phyloP scores from a whole-genome alignment of 768 basidiomycete species.

The Trametes elegans region DNA sequence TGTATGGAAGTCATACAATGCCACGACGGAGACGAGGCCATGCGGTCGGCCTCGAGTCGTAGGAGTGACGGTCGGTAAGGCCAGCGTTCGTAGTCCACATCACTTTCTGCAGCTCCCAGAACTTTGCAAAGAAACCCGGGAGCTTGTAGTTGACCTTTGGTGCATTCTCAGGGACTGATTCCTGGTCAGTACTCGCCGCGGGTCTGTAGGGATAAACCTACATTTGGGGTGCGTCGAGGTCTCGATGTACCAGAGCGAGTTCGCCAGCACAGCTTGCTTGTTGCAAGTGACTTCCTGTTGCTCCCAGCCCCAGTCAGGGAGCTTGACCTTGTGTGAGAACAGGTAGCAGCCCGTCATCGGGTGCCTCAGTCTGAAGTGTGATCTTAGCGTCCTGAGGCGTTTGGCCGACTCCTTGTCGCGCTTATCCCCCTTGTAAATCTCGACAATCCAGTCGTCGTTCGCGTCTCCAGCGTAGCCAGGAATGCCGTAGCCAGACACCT shows the following conservation, averaged over 20 bases:
- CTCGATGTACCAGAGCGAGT: slow-evolving; percentile 94
- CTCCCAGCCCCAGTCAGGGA: slow-evolving; percentile 97
- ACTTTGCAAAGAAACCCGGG: slow-evolving; percentile 90
- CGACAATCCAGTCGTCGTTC: slow-evolving; percentile 92
- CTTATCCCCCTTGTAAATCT: slow-evolving; percentile 70
- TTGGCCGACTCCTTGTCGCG: slow-evolving; percentile 65
- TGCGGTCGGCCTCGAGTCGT: slow-evolving; percentile 86
- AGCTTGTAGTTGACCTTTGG: slow-evolving; percentile 85
- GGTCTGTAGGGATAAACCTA: slow-evolving; percentile 38
- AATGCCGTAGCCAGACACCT: slow-evolving; percentile 93
- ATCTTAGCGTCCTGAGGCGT: slow-evolving; percentile 75
- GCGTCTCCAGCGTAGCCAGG: slow-evolving; percentile 81
- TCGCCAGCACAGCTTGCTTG: slow-evolving; percentile 87
- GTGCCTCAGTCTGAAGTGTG: slow-evolving; percentile 82
- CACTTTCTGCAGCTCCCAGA: slow-evolving; percentile 86
- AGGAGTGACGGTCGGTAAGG: slow-evolving; percentile 90
- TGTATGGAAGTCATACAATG: slow-evolving; percentile 61
- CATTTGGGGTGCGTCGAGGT: slow-evolving; percentile 72
- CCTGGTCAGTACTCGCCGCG: neutral
- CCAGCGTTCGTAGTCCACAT: slow-evolving; percentile 99
- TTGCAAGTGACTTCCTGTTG: slow-evolving; percentile 99
- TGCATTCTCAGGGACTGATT: slow-evolving; percentile 65
- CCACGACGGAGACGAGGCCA: slow-evolving; percentile 94
- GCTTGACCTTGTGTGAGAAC: slow-evolving; percentile 96
- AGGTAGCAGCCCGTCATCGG: slow-evolving; percentile 90